These are phyloP conservation scores for Litchi chinensis DNA, from an alignment of 345 rosid species.

Conservation along the genomic window DNA sequence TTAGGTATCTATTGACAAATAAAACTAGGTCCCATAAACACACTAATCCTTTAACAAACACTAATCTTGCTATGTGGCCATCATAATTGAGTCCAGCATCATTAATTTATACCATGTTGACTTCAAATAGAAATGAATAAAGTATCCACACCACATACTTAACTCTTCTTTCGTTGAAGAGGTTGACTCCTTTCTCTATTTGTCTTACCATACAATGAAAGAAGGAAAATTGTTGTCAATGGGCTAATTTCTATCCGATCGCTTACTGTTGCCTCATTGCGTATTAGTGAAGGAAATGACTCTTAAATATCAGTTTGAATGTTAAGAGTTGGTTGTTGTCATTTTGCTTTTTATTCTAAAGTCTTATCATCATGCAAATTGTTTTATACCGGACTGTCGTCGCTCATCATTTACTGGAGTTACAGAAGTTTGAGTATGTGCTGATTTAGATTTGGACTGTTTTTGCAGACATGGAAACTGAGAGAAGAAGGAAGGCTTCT, in stretches of 20 bases:
- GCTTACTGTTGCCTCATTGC: background rate
- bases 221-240: background rate
- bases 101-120: background rate
- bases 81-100: background rate
- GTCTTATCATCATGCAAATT: background rate
- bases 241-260: too few relatives aligned
- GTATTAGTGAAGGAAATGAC: background rate
- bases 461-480: constrained; percentile 84
- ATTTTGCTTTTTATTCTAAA: background rate
- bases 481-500: constrained; percentile 65
- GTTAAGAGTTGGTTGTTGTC: background rate
- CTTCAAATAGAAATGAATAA: background rate
- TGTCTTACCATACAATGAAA: background rate
- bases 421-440: background rate
- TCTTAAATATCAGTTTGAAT: background rate
- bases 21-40: background rate
- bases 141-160: background rate
- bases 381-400: background rate
- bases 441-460: constrained; percentile 19
- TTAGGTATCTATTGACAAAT: background rate
- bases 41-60: background rate
- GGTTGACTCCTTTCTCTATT: background rate
- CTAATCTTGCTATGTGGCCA: background rate
- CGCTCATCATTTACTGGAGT: background rate
- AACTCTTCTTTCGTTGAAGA: background rate